Conservation (phyloP, 768 basidiomycete species). For the Auricularia sp. region DNA sequence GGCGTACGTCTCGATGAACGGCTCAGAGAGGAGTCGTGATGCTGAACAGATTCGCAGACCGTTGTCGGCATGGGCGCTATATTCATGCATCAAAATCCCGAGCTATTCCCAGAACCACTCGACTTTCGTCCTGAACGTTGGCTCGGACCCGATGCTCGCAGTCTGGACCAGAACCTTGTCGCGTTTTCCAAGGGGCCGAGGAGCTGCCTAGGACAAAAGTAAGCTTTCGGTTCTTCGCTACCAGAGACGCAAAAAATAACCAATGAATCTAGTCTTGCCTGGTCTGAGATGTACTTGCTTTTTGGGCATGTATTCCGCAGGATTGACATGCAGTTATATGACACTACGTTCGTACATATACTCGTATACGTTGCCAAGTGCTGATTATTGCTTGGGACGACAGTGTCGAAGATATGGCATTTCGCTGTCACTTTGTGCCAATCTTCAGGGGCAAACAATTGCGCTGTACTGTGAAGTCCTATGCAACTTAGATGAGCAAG, state of each 20-base stretch:
- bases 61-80: constrained; percentile 30
- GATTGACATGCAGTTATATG: constrained; percentile 24
- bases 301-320: constrained; percentile 32
- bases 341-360: constrained; percentile 13
- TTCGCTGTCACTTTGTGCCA: too few species aligned
- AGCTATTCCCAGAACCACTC: constrained; percentile 31
- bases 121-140: constrained; percentile 34
- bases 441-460: too few species aligned
- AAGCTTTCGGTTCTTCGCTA: constrained; percentile 8
- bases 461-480: too few species aligned
- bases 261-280: constrained; percentile 27
- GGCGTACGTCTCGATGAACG: constrained; percentile 21
- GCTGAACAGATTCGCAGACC: constrained; percentile 19
- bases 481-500: too few species aligned
- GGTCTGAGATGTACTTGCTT: constrained; percentile 33
- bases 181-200: constrained; percentile 36
- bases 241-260: neutral
- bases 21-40: neutral
- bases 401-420: too few species aligned
- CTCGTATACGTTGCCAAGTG: too few species aligned
- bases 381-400: too few species aligned
- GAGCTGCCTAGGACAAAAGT: constrained; percentile 37
- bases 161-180: constrained; percentile 33
- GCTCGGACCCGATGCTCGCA: constrained; percentile 24
- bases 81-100: constrained; percentile 29